Base-by-base conservation (phyloP, 805 yeast species). In the Wickerhamomyces pijperi region DNA sequence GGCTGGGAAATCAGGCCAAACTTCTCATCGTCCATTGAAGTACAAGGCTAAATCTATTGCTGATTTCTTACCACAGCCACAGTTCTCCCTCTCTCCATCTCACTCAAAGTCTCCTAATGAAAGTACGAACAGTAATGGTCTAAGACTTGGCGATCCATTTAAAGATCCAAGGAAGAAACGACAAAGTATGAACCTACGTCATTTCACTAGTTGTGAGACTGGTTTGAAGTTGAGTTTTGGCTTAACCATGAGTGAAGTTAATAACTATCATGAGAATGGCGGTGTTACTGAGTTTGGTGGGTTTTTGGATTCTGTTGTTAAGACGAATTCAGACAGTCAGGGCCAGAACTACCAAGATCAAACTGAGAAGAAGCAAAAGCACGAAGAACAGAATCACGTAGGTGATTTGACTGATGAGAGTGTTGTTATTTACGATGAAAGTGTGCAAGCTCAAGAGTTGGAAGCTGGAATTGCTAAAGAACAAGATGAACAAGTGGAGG, bases 121-220 rank as follows among this genome's bases (percentile, higher is more conserved):
- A 12, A 9, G 9, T 17, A n/a, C 19, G 6, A 7, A 7, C 6
- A 7, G 14, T 14, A 15, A 12, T 14, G 32, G 16, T 31, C 15
- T 17, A 13, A 8, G 15, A 9, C 19, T 31, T 16, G 19, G 15
- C 5, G 33, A 31, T 31, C 33, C 33, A 31, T 16, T 31, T 15
- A 31, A 31, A 31, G 33, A 31, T 5, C 5, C 5, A 15, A 6
- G 19, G 12, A 9, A 12, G 4, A 12, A 31, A 17, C 12, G 19
- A 31, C 33, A 31, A 31, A 31, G 19, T 15, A 31, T 47, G 32
- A 47, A 38, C 14, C 35, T 54, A 16, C 50, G 58, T 32, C 58
- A 54, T 35, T 51, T 51, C 36, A 38, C 43, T 3, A 51, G 56
- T 6, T 43, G 46, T 37, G 58, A 54, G 9, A 50, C 58, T 15